Percentiles rank a stretch among this genome's conserved stretches.
These are phyloP conservation scores for Podospora conica DNA, from an alignment of 495 filamentous ascomycete genomes.

Conservation along the genomic window DNA sequence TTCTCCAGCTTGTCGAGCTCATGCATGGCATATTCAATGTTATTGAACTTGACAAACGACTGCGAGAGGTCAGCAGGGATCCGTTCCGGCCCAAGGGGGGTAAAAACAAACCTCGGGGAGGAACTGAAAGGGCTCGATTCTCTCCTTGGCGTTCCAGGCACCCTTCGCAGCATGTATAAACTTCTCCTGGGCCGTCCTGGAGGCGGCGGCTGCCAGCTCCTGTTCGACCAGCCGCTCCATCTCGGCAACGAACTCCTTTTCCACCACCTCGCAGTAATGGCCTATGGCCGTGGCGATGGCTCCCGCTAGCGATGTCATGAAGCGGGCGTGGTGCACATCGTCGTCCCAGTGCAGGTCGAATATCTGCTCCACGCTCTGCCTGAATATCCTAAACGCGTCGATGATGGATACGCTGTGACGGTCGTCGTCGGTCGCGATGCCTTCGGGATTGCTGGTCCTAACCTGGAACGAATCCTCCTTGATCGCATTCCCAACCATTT, in stretches of 20 bases:
- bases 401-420: slow-evolving; percentile 89
- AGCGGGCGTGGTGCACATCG: slow-evolving; percentile 87
- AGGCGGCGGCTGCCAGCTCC: slow-evolving; percentile 63
- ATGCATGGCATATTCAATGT: slow-evolving; percentile 85
- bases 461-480: slow-evolving; percentile 80
- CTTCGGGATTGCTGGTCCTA: slow-evolving; percentile 50
- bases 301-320: slow-evolving; percentile 94
- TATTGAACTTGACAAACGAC: slow-evolving; percentile 97
- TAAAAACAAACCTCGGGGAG: slow-evolving; percentile 69
- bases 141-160: slow-evolving; percentile 89
- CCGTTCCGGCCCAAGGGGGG: neutral
- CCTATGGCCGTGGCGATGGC: slow-evolving; percentile 76
- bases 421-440: slow-evolving; percentile 68
- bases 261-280: slow-evolving; percentile 86
- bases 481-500: slow-evolving; percentile 83
- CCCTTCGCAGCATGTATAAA: slow-evolving; percentile 90
- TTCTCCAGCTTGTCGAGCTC: slow-evolving; percentile 86
- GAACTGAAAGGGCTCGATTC: slow-evolving; percentile 96
- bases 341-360: slow-evolving; percentile 85
- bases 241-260: slow-evolving; percentile 79
- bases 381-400: slow-evolving; percentile 91
- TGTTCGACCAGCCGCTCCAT: slow-evolving; percentile 88
- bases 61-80: slow-evolving; percentile 31
- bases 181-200: slow-evolving; percentile 82
- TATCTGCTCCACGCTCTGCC: slow-evolving; percentile 80